Evolutionary conservation across 2,329 filamentous ascomycete species (phyloP).

Genomic region (Scedosporium dehoogii): DNA sequence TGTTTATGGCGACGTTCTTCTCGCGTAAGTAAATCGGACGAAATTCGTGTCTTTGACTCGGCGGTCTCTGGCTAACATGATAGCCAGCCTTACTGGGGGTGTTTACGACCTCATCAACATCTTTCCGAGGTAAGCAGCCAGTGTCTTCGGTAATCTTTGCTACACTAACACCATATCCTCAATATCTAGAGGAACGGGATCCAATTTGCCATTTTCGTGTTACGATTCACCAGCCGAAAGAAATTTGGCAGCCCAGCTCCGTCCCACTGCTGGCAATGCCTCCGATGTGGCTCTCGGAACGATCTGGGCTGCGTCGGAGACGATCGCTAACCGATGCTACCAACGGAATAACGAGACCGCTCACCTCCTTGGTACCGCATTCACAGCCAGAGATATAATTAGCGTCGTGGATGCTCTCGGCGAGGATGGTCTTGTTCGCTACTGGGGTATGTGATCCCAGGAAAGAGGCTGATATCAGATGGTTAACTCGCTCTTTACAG

Average conservation of each 20-base stretch:
- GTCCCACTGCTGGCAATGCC: constrained; percentile 9
- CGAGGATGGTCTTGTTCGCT: constrained; percentile 29
- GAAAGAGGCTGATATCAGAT: background rate
- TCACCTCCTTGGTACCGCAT: constrained; percentile 29
- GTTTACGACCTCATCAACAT: constrained; percentile 17
- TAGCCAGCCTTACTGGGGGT: constrained; percentile 14
- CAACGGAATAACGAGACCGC: constrained; percentile 19
- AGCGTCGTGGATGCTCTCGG: constrained; percentile 30
- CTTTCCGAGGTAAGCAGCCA: constrained; percentile 15
- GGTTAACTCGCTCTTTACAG: constrained; percentile 6
- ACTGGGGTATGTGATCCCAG: constrained; percentile 21
- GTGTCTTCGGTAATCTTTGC: background rate
- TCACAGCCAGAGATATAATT: constrained; percentile 33
- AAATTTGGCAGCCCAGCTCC: background rate
- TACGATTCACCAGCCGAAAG: background rate
- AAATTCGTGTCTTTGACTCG: too few relatives aligned
- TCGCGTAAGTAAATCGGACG: background rate
- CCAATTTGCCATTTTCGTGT: background rate
- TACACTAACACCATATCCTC: background rate
- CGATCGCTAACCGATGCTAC: constrained; percentile 14
- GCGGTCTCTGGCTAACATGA: constrained; percentile 5
- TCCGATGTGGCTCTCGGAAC: constrained; percentile 13
- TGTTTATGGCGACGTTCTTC: background rate
- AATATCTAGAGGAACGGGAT: background rate
- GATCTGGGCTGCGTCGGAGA: constrained; percentile 14